Percentiles rank a stretch among this genome's conserved stretches.
phyloP scores from a whole-genome alignment of 1,139 yeast genomes.

The Blastobotrys proliferans region DNA sequence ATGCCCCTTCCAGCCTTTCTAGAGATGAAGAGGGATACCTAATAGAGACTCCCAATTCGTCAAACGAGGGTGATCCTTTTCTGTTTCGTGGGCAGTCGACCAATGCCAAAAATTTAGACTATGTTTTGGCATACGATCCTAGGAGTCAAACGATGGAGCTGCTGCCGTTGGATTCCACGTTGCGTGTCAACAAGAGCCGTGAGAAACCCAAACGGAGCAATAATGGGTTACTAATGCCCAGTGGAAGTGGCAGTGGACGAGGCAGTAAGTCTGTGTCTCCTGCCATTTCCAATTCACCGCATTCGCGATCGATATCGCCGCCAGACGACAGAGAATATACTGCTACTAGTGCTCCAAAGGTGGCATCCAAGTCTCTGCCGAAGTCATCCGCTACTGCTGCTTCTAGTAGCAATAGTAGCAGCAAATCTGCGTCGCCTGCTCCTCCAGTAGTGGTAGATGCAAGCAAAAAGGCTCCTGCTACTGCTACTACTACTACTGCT shows the following conservation, averaged over 20 bases:
- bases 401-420: too few relatives aligned
- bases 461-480: too few relatives aligned
- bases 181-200: conserved; percentile 29
- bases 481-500: neutral
- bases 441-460: neutral
- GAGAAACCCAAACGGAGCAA: conserved; percentile 22
- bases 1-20: conserved; percentile 18
- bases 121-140: conserved; percentile 31
- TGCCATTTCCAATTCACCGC: conserved; percentile 1
- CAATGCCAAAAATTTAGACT: conserved; percentile 31
- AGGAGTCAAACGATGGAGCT: conserved; percentile 26
- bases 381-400: conserved; percentile 4
- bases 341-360: neutral
- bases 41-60: conserved; percentile 17
- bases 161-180: conserved; percentile 27
- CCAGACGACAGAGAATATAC: conserved; percentile 2
- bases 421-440: too few relatives aligned
- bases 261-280: conserved; percentile 3
- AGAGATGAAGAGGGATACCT: conserved; percentile 26
- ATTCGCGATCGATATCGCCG: conserved; percentile 10
- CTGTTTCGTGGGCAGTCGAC: conserved; percentile 30
- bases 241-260: too few relatives aligned
- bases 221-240: conserved; percentile 2
- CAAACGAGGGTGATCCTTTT: conserved; percentile 15
- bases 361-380: conserved; percentile 1